Evolutionary conservation across 495 filamentous ascomycete genomes (phyloP).

Genomic region (Annulohypoxylon nitens): DNA sequence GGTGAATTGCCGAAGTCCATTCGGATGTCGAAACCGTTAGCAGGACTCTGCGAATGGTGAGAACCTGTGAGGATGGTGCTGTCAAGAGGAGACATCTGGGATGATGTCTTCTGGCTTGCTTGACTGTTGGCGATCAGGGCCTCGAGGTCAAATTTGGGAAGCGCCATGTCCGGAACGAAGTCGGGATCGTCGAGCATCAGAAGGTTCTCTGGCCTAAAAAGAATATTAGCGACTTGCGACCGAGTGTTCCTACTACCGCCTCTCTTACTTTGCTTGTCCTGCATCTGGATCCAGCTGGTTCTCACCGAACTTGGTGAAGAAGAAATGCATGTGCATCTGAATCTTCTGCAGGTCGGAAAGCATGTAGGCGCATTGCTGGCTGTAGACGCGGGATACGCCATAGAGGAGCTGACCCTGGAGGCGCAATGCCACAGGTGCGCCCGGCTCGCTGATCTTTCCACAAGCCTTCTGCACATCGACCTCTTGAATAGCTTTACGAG

Average conservation of each 20-base stretch:
- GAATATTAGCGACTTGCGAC: conserved; percentile 22
- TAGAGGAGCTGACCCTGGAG: conserved; percentile 92
- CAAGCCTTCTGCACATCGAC: conserved; percentile 91
- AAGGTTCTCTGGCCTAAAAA: conserved; percentile 79
- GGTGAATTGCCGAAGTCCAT: conserved; percentile 39
- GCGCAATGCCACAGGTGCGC: conserved; percentile 89
- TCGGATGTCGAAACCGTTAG: conserved; percentile 33
- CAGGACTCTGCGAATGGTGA: conserved; percentile 22
- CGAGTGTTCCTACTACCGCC: not conserved
- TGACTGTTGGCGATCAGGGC: conserved; percentile 52
- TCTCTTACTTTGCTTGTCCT: conserved; percentile 75
- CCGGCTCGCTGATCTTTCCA: conserved; percentile 83
- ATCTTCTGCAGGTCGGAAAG: conserved; percentile 82
- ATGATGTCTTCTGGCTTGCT: conserved; percentile 62
- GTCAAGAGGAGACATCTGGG: conserved; percentile 56
- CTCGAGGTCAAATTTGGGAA: conserved; percentile 71
- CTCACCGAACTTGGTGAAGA: conserved; percentile 64
- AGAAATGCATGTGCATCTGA: conserved; percentile 75
- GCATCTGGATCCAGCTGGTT: conserved; percentile 76
- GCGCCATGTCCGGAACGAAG: conserved; percentile 78
- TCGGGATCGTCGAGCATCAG: conserved; percentile 85
- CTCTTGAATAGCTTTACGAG: conserved; percentile 86
- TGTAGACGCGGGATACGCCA: conserved; percentile 85
- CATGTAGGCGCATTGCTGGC: conserved; percentile 88
- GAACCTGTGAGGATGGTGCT: conserved; percentile 26